Evolutionary conservation across 2,329 filamentous ascomycete genomes (phyloP).

Genomic region (Talaromyces sp.): DNA sequence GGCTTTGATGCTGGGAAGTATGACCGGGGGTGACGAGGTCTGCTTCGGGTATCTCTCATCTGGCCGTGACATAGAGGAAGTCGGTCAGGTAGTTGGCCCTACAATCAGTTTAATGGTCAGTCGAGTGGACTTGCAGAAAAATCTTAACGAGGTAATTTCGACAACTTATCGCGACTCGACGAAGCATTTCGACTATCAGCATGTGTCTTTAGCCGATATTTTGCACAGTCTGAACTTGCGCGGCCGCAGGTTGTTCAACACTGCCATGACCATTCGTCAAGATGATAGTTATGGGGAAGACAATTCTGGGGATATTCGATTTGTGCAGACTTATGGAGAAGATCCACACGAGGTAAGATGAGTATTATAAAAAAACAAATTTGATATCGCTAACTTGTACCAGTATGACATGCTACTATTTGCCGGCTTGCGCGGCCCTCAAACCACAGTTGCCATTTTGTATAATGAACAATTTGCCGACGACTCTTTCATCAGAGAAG

Average conservation of each 20-base stretch:
- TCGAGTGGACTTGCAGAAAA: constrained; percentile 1
- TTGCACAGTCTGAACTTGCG: neutral
- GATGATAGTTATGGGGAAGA: neutral
- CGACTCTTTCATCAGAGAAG: neutral
- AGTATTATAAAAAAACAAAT: too few relatives aligned
- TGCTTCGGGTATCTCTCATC: constrained; percentile 37
- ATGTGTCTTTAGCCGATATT: neutral
- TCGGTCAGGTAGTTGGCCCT: constrained; percentile 35
- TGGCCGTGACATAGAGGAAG: constrained; percentile 34
- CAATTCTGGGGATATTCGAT: neutral
- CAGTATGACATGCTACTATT: neutral
- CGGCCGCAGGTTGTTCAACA: neutral
- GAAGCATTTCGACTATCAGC: neutral
- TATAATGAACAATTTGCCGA: neutral
- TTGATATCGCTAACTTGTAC: neutral
- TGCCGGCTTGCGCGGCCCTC: neutral
- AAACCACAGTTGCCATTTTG: neutral
- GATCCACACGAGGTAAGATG: neutral
- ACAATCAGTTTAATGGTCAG: constrained; percentile 17
- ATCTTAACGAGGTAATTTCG: neutral
- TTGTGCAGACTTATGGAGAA: neutral
- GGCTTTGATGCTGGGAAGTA: constrained; percentile 31
- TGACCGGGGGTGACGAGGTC: constrained; percentile 31
- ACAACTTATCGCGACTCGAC: neutral
- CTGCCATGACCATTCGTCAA: neutral